Base-by-base conservation (phyloP, 371 early-diverging fungal genomes). In the Mucor indicus region DNA sequence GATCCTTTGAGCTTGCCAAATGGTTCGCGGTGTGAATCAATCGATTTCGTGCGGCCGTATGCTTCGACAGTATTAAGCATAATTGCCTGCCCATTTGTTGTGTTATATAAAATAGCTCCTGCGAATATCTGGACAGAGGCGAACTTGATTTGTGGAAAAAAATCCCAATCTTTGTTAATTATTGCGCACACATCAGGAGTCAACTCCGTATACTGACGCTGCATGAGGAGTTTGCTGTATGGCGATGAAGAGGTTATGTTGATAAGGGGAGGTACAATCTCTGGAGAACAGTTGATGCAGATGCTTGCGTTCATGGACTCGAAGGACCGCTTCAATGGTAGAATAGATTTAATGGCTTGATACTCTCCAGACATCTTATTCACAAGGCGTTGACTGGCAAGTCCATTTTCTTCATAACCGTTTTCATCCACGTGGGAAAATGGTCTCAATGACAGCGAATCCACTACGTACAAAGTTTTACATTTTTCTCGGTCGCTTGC, bases 11-110 rank as follows among this genome's bases (percentile, higher is more conserved):
- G 25, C 21, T 35, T 46, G 17, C 50, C 52, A 44, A 48, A 44
- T 19, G 49, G 36, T 32, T 55, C 40, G 25, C 49, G 31, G 29
- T 48, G 54, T 16, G 19, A 15, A 36, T 67, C 63, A 2, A 44
- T 38, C 13, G 27, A 19, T 27, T 36, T 43, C 2, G 44, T 62
- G 36, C 52, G 17, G 12, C 67, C 62, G 30, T 61, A 61, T 25
- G 50, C 38, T 22, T 66, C 66, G 3, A 58, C 53, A 8, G 62
- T 66, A 44, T 61, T 61, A 7, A 46, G 42, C 27, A 61, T 48
- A 27, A 58, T 40, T 12, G 61, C 61, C 22, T 66, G 46, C 8
- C 42, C 48, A 35, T 60, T 65, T 0, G 6, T 41, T 12, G 25
- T 43, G 46, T 66, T 66, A n/a, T 46, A 12, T 4, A 61, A 31